Evolutionary conservation across 2,329 filamentous ascomycete genomes (phyloP).

Genomic region (Xylaria sp.): DNA sequence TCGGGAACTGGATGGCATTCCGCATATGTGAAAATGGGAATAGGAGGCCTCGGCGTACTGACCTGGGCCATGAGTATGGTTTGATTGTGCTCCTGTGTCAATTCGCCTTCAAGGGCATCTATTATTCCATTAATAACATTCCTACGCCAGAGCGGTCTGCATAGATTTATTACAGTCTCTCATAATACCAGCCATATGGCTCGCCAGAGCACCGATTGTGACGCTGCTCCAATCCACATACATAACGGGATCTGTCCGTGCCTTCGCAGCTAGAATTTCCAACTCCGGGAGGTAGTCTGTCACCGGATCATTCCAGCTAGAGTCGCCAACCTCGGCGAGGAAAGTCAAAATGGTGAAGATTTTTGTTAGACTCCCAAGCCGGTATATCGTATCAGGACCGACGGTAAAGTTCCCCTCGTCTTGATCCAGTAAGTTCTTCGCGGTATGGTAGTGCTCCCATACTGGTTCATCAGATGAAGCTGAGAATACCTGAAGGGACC

Average conservation of each 20-base stretch:
- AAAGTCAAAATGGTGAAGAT: slow-evolving; percentile 49
- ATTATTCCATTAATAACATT: slow-evolving; percentile 9
- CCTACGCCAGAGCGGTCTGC: neutral
- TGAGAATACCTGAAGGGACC: slow-evolving; percentile 50
- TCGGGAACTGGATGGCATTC: neutral
- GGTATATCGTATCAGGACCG: slow-evolving; percentile 45
- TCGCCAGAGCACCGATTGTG: slow-evolving; percentile 47
- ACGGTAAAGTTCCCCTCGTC: slow-evolving; percentile 40
- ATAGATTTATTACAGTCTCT: slow-evolving; percentile 43
- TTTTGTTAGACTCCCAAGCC: slow-evolving; percentile 48
- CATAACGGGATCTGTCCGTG: slow-evolving; percentile 41
- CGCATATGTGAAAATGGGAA: neutral
- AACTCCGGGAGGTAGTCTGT: slow-evolving; percentile 47
- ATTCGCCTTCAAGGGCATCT: slow-evolving; percentile 44
- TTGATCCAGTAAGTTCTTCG: slow-evolving; percentile 37
- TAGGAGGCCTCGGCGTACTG: neutral
- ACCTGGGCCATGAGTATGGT: slow-evolving; percentile 37
- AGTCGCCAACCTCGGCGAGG: slow-evolving; percentile 45
- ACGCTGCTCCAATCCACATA: slow-evolving; percentile 42
- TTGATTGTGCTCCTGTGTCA: slow-evolving; percentile 46
- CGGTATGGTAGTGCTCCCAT: slow-evolving; percentile 48
- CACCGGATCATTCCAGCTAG: slow-evolving; percentile 46
- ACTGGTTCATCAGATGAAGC: slow-evolving; percentile 41
- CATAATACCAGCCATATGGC: slow-evolving; percentile 46
- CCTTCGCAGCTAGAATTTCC: slow-evolving; percentile 38